phyloP scores from a whole-genome alignment of 163 green algal species.

The Scenedesmus sp. region DNA sequence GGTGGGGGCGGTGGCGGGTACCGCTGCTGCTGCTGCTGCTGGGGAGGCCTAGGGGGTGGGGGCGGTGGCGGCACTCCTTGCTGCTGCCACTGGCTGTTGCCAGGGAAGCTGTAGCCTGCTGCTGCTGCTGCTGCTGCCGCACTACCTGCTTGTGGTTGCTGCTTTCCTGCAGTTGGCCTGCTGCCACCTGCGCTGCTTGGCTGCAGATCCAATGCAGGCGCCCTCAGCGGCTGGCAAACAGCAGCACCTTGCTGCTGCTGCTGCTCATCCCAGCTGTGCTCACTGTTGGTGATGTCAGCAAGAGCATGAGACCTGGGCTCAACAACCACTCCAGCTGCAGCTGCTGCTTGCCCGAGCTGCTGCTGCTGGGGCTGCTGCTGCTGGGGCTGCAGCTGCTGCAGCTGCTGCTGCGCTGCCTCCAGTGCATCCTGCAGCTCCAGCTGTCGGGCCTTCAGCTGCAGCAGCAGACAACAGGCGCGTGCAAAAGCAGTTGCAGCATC shows the following conservation, averaged over 20 bases:
- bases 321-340: background rate
- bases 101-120: background rate
- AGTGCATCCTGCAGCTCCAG: conserved; percentile 25
- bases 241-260: background rate
- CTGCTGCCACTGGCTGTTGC: background rate
- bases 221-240: background rate
- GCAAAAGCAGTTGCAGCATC: background rate
- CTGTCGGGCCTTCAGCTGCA: conserved; percentile 17
- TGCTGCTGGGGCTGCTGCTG: conserved; percentile 40
- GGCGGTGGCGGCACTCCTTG: conserved; percentile 10
- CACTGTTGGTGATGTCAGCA: conserved; percentile 11
- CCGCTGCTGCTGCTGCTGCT: conserved; percentile 8
- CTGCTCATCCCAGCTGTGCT: background rate
- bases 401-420: background rate
- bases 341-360: background rate
- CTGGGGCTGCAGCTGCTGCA: conserved; percentile 9
- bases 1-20: background rate
- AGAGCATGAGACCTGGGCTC: background rate
- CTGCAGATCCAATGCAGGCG: background rate
- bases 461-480: background rate
- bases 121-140: conserved; percentile 14
- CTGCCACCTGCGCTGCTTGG: background rate
- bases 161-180: background rate
- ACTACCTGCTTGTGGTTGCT: background rate
- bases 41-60: background rate